Conservation (phyloP, 306 rosid genomes). For the Trifolium subterraneum region DNA sequence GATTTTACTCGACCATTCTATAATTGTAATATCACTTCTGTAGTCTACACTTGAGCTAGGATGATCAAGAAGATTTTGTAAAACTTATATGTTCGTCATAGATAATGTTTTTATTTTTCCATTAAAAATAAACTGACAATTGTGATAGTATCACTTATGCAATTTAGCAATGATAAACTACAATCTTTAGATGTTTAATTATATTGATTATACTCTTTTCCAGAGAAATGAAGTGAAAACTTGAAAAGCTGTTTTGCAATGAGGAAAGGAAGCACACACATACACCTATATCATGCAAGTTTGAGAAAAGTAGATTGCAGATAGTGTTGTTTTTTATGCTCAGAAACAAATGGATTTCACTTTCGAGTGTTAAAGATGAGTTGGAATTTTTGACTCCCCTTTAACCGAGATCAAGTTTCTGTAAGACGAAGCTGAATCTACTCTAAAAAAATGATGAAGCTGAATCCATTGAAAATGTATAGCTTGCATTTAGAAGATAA, state of each 20-base stretch:
- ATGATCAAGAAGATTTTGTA: no score
- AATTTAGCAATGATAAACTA: neutral
- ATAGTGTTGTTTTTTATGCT: neutral
- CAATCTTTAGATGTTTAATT: neutral
- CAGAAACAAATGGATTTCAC: neutral
- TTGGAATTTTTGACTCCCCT: neutral
- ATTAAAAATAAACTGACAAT: neutral
- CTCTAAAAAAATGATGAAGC: neutral
- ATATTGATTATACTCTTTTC: neutral
- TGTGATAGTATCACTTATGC: neutral
- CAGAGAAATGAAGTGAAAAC: slow-evolving; percentile 9
- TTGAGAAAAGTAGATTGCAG: neutral
- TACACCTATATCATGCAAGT: slow-evolving; percentile 16
- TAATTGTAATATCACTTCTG: no score
- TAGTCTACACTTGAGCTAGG: no score
- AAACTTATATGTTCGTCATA: neutral
- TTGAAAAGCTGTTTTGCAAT: neutral
- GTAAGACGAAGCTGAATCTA: neutral
- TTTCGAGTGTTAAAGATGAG: neutral
- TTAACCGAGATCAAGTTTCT: neutral
- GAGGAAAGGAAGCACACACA: slow-evolving; percentile 13
- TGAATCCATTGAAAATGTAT: neutral
- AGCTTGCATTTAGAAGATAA: neutral
- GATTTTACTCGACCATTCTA: no score
- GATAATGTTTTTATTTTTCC: neutral